Percentiles rank a stretch among this genome's conserved stretches.
phyloP scores from a whole-genome alignment of 1,284 basidiomycete genomes.

The Microbotryum saponariae region DNA sequence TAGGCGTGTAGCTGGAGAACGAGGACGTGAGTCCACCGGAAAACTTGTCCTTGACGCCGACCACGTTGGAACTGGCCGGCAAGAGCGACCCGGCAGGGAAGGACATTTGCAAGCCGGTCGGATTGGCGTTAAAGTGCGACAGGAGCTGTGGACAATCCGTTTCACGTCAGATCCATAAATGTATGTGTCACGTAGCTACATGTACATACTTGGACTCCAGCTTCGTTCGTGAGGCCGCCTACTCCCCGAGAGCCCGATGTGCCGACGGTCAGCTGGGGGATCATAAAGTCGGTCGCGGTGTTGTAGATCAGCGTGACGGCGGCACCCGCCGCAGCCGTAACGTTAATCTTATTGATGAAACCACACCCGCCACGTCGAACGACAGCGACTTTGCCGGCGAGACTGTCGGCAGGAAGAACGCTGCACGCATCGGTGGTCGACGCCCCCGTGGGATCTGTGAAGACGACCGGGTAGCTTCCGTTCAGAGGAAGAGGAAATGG shows the following conservation, averaged over 20 bases:
- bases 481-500: slow-evolving; percentile 25
- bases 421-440: slow-evolving; percentile 51
- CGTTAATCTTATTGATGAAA: slow-evolving; percentile 23
- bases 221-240: slow-evolving; percentile 16
- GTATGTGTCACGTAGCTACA: not conserved
- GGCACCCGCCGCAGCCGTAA: slow-evolving; percentile 21
- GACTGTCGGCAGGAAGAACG: slow-evolving; percentile 49
- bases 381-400: slow-evolving; percentile 48
- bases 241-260: slow-evolving; percentile 8
- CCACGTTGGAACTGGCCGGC: not conserved
- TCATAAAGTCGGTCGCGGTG: slow-evolving; percentile 3
- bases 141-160: slow-evolving; percentile 12
- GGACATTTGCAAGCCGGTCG: not conserved
- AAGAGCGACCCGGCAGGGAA: slow-evolving; percentile 17
- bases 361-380: slow-evolving; percentile 49
- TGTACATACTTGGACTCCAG: slow-evolving; percentile 3
- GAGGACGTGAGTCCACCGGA: slow-evolving; percentile 53
- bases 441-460: slow-evolving; percentile 35
- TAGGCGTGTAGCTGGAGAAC: slow-evolving; percentile 55
- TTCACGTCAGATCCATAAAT: not conserved
- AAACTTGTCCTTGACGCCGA: slow-evolving; percentile 42
- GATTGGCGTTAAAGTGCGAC: not conserved
- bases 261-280: slow-evolving; percentile 22
- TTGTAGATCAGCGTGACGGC: slow-evolving; percentile 24
- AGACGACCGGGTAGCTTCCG: slow-evolving; percentile 36